These are phyloP conservation scores for Aspergillus felis DNA, from an alignment of 2,329 filamentous ascomycete species.

Conservation along the genomic window DNA sequence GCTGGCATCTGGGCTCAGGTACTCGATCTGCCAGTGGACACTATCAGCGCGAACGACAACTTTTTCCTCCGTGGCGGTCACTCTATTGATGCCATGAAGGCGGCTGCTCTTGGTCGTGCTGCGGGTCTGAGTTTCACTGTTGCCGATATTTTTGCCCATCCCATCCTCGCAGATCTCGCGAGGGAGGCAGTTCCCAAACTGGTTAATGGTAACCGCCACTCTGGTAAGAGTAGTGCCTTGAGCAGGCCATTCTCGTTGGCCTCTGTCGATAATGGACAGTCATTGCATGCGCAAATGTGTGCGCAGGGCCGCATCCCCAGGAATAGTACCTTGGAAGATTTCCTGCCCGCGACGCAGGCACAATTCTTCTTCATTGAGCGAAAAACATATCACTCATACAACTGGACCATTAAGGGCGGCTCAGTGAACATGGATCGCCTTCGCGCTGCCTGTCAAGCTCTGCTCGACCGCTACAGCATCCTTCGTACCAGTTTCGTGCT, in stretches of 20 bases:
- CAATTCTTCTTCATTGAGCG: neutral
- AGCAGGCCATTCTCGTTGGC: neutral
- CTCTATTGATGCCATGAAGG: conserved; percentile 20
- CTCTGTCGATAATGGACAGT: neutral
- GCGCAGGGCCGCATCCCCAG: neutral
- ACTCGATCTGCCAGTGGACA: neutral
- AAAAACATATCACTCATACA: neutral
- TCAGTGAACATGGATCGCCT: neutral
- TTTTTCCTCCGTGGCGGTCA: conserved; percentile 11
- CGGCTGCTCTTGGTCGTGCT: conserved; percentile 38
- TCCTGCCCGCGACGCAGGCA: neutral
- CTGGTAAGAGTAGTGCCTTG: neutral
- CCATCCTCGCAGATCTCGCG: conserved; percentile 15
- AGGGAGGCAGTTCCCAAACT: neutral
- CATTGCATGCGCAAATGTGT: neutral
- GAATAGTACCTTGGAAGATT: neutral
- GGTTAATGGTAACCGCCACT: neutral
- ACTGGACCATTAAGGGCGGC: neutral
- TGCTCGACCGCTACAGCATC: neutral
- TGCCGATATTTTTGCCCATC: conserved; percentile 41
- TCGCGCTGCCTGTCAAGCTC: neutral
- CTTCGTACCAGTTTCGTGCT: neutral
- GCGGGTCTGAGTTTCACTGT: conserved; percentile 39
- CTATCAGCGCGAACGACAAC: conserved; percentile 3
- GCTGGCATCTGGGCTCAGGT: neutral